Evolutionary conservation across 2,329 filamentous ascomycete genomes (phyloP).

Genomic region (Venturia pyrina): DNA sequence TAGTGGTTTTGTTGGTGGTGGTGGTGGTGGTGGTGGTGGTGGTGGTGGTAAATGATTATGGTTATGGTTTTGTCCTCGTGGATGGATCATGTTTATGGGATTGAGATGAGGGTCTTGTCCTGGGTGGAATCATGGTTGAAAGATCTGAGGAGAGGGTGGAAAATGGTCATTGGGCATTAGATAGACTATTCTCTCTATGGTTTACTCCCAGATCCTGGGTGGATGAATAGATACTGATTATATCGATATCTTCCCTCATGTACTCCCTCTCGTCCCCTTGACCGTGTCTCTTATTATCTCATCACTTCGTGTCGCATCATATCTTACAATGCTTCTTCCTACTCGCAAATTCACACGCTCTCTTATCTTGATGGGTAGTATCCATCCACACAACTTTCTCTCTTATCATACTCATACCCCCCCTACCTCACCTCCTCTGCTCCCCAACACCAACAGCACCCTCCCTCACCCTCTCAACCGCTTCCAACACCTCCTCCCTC

Average conservation of each 20-base stretch:
- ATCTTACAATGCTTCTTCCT: neutral
- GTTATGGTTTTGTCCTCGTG: neutral
- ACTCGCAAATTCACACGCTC: neutral
- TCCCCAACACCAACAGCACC: conserved; percentile 36
- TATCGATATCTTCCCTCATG: neutral
- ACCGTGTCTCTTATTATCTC: neutral
- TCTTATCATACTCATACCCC: neutral
- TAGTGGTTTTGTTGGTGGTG: neutral
- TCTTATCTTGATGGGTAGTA: too few species aligned
- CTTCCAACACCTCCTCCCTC: conserved; percentile 56
- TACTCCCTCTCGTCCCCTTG: neutral
- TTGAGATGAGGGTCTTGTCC: neutral
- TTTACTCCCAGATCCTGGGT: neutral
- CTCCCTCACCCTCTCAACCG: conserved; percentile 53
- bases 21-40: conserved; percentile 11
- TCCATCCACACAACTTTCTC: neutral
- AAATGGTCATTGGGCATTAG: neutral
- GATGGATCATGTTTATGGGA: neutral
- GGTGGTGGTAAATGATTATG: conserved; percentile 10
- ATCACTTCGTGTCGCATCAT: neutral
- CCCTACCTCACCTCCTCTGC: neutral
- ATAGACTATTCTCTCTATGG: neutral
- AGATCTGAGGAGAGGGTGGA: neutral
- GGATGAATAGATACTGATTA: neutral
- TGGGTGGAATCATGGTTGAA: too few species aligned